phyloP scores from a whole-genome alignment of 1,139 yeast genomes.

The Casaregolazyma lundiana region DNA sequence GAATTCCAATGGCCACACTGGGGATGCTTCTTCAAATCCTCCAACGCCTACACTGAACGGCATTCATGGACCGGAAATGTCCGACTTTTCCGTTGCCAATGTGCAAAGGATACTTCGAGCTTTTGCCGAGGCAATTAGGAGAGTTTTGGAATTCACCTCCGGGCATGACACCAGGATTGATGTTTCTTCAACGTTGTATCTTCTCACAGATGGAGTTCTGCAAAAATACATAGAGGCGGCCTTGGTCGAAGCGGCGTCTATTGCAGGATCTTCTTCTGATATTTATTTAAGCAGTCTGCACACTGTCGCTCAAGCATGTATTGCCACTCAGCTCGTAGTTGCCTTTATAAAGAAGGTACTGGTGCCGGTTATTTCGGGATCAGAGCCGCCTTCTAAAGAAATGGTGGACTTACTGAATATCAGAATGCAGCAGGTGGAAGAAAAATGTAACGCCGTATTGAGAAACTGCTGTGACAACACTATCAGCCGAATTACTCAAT shows the following conservation, averaged over 20 bases:
- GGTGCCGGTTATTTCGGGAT: constrained; percentile 63
- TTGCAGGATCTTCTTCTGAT: constrained; percentile 35
- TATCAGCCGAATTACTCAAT: constrained; percentile 28
- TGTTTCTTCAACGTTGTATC: constrained; percentile 62
- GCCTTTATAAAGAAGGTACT: constrained; percentile 67
- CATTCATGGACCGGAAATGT: constrained; percentile 12
- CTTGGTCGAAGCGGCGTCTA: constrained; percentile 55
- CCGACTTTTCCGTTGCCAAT: constrained; percentile 29
- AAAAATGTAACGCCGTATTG: constrained; percentile 61
- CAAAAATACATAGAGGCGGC: constrained; percentile 70
- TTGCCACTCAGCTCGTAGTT: constrained; percentile 62
- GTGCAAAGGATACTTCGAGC: constrained; percentile 66
- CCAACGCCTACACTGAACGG: constrained; percentile 5
- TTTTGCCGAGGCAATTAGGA: constrained; percentile 73
- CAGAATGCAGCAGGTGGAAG: constrained; percentile 63
- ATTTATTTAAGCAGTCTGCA: constrained; percentile 46
- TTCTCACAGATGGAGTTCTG: constrained; percentile 66
- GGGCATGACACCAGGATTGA: constrained; percentile 53
- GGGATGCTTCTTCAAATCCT: neutral
- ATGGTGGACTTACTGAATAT: constrained; percentile 64
- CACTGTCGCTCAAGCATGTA: constrained; percentile 54
- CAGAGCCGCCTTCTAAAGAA: constrained; percentile 49
- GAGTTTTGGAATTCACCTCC: constrained; percentile 73
- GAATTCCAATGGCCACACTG: constrained; percentile 8
- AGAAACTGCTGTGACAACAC: constrained; percentile 50